Evolutionary conservation across 495 filamentous ascomycete species (phyloP).

Genomic region (Evernia prunastri): DNA sequence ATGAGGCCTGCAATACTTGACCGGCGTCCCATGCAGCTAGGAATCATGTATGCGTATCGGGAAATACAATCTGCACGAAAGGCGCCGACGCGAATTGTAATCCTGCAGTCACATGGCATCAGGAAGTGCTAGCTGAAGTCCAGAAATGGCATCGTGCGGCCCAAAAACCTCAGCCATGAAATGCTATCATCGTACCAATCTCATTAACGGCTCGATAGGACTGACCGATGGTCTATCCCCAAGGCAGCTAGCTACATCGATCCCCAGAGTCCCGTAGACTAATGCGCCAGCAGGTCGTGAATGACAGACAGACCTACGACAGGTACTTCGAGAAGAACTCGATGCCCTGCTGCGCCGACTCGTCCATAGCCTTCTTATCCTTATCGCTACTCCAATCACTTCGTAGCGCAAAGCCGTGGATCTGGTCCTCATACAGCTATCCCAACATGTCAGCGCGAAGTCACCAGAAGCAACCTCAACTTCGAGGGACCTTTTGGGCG

Average conservation of each 20-base stretch:
- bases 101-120: background rate
- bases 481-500: background rate
- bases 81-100: background rate
- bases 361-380: constrained; percentile 43
- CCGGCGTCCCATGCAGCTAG: background rate
- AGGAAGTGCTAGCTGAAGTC: no score
- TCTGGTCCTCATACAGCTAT: constrained; percentile 38
- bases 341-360: constrained; percentile 38
- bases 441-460: background rate
- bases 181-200: background rate
- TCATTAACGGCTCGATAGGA: background rate
- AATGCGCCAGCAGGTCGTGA: background rate
- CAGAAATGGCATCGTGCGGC: background rate
- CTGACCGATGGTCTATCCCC: background rate
- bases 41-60: background rate
- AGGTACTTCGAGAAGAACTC: constrained; percentile 39
- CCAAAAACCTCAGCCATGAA: background rate
- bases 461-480: background rate
- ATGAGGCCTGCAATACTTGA: background rate
- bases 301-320: constrained; percentile 2
- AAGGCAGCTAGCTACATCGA: background rate
- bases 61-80: background rate
- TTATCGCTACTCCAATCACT: constrained; percentile 41
- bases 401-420: constrained; percentile 41
- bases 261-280: background rate